Conservation (phyloP, 768 basidiomycete species). For the Suillus occidentalis region DNA sequence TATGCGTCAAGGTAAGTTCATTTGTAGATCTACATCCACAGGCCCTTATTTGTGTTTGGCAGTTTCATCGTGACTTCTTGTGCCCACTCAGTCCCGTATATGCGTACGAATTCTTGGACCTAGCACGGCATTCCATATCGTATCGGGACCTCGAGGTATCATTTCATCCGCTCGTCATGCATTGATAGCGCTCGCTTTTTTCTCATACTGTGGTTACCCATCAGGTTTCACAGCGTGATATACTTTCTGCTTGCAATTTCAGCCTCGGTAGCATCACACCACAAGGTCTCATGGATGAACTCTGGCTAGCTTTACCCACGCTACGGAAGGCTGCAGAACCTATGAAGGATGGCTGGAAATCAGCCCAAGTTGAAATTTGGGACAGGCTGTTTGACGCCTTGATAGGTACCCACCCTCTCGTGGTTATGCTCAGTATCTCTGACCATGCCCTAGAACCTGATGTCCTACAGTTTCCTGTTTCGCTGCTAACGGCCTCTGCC, state of each 20-base stretch:
- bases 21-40: not conserved
- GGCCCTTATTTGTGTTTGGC: slow-evolving; percentile 1
- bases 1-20: slow-evolving; percentile 56
- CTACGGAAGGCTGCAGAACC: slow-evolving; percentile 41
- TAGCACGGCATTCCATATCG: slow-evolving; percentile 48
- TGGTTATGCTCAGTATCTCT: not conserved
- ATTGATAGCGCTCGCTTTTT: not conserved
- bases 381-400: slow-evolving; percentile 42
- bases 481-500: slow-evolving; percentile 53
- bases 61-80: slow-evolving; percentile 68
- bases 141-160: slow-evolving; percentile 56
- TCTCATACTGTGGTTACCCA: not conserved
- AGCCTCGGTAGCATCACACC: slow-evolving; percentile 54
- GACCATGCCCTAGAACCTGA: slow-evolving; percentile 44
- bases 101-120: slow-evolving; percentile 46
- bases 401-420: slow-evolving; percentile 32
- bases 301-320: slow-evolving; percentile 56
- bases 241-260: slow-evolving; percentile 49
- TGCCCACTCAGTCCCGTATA: slow-evolving; percentile 53
- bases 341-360: slow-evolving; percentile 44
- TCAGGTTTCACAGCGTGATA: slow-evolving; percentile 57
- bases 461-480: slow-evolving; percentile 50
- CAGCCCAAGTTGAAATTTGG: slow-evolving; percentile 51
- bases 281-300: slow-evolving; percentile 50
- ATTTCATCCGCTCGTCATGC: not conserved